A percentile compares a stretch with the other conserved stretches of the same genome.
These are phyloP conservation scores for Fraxinus excelsior DNA, from an alignment of 257 asterid species.

Conservation along the genomic window DNA sequence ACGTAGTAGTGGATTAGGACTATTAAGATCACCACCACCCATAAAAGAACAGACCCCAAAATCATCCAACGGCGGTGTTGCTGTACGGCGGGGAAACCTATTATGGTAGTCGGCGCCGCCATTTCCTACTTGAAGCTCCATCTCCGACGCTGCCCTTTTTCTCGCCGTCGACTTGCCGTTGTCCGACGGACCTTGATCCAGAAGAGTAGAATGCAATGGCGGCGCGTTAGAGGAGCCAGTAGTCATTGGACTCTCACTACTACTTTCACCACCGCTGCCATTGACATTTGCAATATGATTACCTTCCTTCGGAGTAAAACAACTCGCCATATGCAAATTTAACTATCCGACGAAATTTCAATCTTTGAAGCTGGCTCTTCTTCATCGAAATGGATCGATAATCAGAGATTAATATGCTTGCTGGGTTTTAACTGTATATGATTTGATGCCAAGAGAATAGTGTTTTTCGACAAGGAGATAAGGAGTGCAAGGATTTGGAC, in stretches of 20 bases:
- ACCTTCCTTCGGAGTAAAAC: constrained; percentile 40
- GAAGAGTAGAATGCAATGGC: constrained; percentile 26
- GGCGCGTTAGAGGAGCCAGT: constrained; percentile 8
- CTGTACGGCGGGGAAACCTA: constrained; percentile 57
- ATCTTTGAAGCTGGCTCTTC: constrained; percentile 10
- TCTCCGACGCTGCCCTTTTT: constrained; percentile 80
- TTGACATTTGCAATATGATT: constrained; percentile 22
- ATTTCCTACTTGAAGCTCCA: constrained; percentile 49
- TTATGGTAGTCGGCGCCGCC: constrained; percentile 17
- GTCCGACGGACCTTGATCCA: constrained; percentile 14
- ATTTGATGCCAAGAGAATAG: background rate
- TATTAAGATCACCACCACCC: constrained; percentile 13
- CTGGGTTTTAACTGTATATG: background rate
- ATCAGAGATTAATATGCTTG: background rate
- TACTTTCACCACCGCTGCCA: constrained; percentile 23
- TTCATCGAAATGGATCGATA: background rate
- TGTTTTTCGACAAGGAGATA: constrained; percentile 50
- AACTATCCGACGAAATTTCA: background rate
- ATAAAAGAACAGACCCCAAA: constrained; percentile 16
- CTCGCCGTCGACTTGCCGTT: constrained; percentile 51
- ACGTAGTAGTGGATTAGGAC: constrained; percentile 21
- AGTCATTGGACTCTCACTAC: constrained; percentile 22
- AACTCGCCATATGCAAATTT: constrained; percentile 43
- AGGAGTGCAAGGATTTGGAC: constrained; percentile 53
- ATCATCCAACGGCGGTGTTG: background rate